Percentiles rank a stretch among this genome's conserved stretches.
These are phyloP conservation scores for Suillus placidus DNA, from an alignment of 768 basidiomycete genomes.

Conservation along the genomic window DNA sequence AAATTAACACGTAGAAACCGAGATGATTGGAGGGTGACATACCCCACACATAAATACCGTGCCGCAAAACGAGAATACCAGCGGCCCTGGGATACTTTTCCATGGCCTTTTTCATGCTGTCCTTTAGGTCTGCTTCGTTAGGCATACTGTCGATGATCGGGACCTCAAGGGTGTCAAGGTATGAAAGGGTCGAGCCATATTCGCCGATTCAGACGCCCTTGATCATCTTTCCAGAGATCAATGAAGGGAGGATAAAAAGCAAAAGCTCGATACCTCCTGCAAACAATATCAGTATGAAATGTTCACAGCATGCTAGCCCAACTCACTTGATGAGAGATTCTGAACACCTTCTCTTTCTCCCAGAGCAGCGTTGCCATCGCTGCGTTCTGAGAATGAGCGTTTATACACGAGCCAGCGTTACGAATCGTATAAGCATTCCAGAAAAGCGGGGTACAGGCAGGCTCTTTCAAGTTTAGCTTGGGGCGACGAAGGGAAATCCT, in stretches of 20 bases:
- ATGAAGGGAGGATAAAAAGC: not conserved
- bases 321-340: conserved; percentile 78
- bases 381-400: conserved; percentile 88
- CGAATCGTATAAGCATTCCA: conserved; percentile 88
- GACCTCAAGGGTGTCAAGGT: conserved; percentile 81
- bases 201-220: conserved; percentile 83
- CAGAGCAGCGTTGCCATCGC: conserved; percentile 87
- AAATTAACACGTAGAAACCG: conserved; percentile 19
- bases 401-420: conserved; percentile 83
- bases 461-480: conserved; percentile 71
- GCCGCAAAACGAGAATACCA: conserved; percentile 73
- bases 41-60: conserved; percentile 90
- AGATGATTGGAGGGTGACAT: conserved; percentile 16
- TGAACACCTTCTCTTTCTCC: conserved; percentile 61
- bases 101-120: conserved; percentile 89
- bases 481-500: conserved; percentile 78
- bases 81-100: conserved; percentile 74
- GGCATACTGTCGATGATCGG: conserved; percentile 94
- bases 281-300: conserved; percentile 2
- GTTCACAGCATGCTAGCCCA: not conserved
- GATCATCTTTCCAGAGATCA: conserved; percentile 66
- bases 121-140: conserved; percentile 84
- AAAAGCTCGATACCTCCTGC: conserved; percentile 43
- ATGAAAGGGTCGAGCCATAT: conserved; percentile 71
- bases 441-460: conserved; percentile 83